These are phyloP conservation scores for Talaromyces piceae DNA, from an alignment of 2,329 filamentous ascomycete genomes.

Conservation along the genomic window DNA sequence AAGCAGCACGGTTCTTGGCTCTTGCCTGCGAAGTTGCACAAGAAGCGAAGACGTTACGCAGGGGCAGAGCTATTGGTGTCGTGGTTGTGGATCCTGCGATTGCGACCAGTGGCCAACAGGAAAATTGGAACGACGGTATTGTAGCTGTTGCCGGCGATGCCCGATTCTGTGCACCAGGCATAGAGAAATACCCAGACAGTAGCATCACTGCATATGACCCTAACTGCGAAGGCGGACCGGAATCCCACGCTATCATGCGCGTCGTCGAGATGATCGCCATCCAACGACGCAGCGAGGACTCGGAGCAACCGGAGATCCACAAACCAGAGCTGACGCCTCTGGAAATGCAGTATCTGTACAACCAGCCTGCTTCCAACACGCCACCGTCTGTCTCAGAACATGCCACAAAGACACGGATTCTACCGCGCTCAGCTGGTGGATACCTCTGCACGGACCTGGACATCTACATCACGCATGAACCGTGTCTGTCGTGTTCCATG, in stretches of 20 bases:
- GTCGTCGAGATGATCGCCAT: slow-evolving; percentile 36
- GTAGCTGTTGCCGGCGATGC: slow-evolving; percentile 40
- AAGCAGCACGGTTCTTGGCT: slow-evolving; percentile 32
- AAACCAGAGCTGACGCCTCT: slow-evolving; percentile 35
- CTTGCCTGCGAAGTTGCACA: slow-evolving; percentile 32
- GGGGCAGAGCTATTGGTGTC: slow-evolving; percentile 35
- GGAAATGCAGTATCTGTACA: slow-evolving; percentile 39
- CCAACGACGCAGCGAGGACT: slow-evolving; percentile 27
- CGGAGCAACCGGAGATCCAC: not conserved
- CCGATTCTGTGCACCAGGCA: slow-evolving; percentile 23
- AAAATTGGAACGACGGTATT: slow-evolving; percentile 24
- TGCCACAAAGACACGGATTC: slow-evolving; percentile 44
- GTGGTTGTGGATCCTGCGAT: slow-evolving; percentile 34
- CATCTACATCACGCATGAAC: slow-evolving; percentile 90
- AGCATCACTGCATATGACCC: slow-evolving; percentile 19
- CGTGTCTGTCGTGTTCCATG: slow-evolving; percentile 96
- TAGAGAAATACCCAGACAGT: not conserved
- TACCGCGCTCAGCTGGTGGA: slow-evolving; percentile 67
- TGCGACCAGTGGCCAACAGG: slow-evolving; percentile 26
- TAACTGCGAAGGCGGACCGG: slow-evolving; percentile 36
- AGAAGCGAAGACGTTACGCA: slow-evolving; percentile 29
- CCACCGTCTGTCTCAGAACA: not conserved
- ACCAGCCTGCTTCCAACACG: not conserved
- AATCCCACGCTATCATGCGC: slow-evolving; percentile 42
- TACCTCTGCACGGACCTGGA: slow-evolving; percentile 93